These are phyloP conservation scores for Phytophthora rubi DNA, from an alignment of 352 stramenopile genomes.

Conservation along the genomic window DNA sequence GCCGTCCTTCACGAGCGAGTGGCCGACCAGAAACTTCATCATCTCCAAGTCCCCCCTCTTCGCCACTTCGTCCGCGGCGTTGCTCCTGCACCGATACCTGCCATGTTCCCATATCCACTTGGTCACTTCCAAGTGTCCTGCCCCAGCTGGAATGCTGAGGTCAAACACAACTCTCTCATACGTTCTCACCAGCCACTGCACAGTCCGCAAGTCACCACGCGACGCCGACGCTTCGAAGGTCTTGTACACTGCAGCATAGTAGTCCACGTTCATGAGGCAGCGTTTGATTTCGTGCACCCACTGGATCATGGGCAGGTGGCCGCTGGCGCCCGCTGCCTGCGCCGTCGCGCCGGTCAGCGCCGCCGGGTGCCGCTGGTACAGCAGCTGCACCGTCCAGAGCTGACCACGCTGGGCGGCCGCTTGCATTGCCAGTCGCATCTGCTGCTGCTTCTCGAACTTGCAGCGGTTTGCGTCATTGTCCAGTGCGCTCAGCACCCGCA, in stretches of 20 bases:
- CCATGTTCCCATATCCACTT: background rate
- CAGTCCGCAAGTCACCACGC: background rate
- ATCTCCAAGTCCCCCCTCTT: background rate
- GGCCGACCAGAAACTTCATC: background rate
- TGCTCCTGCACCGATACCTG: background rate
- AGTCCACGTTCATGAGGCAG: background rate
- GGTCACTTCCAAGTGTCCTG: background rate
- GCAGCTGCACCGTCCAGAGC: slow-evolving; percentile 20
- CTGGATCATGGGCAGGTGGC: background rate
- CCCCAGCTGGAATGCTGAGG: background rate
- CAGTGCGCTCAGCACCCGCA: slow-evolving; percentile 1
- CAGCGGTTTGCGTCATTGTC: slow-evolving; percentile 3
- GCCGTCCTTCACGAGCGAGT: background rate
- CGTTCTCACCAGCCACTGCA: background rate
- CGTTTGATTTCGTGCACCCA: background rate
- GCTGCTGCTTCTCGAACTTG: slow-evolving; percentile 17
- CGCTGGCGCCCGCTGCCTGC: background rate
- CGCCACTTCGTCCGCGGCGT: background rate
- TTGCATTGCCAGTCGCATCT: slow-evolving; percentile 18
- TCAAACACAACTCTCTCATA: background rate
- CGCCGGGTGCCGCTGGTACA: slow-evolving; percentile 7
- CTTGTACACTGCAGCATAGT: background rate
- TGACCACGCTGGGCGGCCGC: slow-evolving; percentile 1
- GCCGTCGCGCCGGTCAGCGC: slow-evolving; percentile 17
- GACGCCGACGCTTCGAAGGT: background rate